Evolutionary conservation across 805 yeast species (phyloP).

Genomic region (Ogataea nonfermentans): DNA sequence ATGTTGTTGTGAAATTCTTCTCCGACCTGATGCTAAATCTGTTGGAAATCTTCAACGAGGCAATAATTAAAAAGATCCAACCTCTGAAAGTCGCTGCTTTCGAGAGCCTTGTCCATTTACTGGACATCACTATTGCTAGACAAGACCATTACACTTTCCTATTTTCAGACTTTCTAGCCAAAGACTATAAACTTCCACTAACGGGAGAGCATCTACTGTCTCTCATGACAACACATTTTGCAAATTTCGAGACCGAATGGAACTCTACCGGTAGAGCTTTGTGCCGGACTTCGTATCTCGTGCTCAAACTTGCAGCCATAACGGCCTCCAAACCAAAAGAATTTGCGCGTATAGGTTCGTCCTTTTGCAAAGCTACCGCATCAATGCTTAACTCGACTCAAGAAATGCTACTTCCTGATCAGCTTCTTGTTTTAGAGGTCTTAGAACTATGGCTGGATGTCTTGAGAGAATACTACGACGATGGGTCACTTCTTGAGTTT

Average conservation of each 20-base stretch:
- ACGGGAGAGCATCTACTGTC: constrained; percentile 52
- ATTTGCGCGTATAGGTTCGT: constrained; percentile 24
- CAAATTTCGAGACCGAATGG: constrained; percentile 55
- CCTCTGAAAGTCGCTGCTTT: constrained; percentile 39
- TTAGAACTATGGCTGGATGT: constrained; percentile 53
- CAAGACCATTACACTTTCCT: constrained; percentile 61
- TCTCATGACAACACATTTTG: constrained; percentile 45
- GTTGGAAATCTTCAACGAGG: constrained; percentile 34
- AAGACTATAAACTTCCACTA: constrained; percentile 39
- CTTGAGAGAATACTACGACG: constrained; percentile 40
- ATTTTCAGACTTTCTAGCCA: constrained; percentile 48
- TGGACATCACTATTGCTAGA: constrained; percentile 63
- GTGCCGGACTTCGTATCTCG: constrained; percentile 55
- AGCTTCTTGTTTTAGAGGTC: constrained; percentile 57
- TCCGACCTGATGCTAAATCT: constrained; percentile 48
- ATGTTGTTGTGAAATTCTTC: constrained; percentile 57
- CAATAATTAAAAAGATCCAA: constrained; percentile 19
- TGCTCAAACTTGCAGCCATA: constrained; percentile 42
- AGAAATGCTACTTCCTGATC: constrained; percentile 55
- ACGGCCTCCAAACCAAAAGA: constrained; percentile 8
- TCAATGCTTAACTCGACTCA: constrained; percentile 48
- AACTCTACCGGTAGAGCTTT: constrained; percentile 59
- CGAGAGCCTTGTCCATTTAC: constrained; percentile 55
- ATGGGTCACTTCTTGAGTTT: constrained; percentile 39
- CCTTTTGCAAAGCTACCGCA: constrained; percentile 35